Evolutionary conservation across 116 monocot species (phyloP), one percentile per base, ranked within the genome.

Genomic region (Trichopus zeylanicus): DNA sequence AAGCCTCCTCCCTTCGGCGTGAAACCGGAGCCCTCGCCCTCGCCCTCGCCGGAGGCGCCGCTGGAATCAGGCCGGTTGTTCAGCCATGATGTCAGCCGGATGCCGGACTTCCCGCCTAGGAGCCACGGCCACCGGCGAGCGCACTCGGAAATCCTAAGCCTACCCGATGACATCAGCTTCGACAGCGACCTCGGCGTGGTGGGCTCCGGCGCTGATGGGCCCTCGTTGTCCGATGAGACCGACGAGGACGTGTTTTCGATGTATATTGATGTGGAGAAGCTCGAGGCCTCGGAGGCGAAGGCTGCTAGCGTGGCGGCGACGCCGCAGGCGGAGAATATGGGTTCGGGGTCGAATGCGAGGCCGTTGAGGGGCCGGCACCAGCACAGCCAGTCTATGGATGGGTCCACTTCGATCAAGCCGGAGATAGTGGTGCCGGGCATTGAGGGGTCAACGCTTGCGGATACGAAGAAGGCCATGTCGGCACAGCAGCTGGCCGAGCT

Each of bases 141-240:
- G 9, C 91, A 84, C 16, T 97, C 97, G 11, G 97, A 97, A 84
- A 87, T 97, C 67, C 72, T 91, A 33, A 68, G 79, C 65, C 87
- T 97, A 55, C 97, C 97, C 2, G 97, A 97, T 42, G 91, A 97
- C 63, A 72, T 97, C 21, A 72, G 46, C 52, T 88, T 93, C 21
- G 92, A 85, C 49, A 79, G 70, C 24, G 89, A 94, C 54, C 85
- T 85, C 9, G 85, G 89, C 1, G 64, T 89, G 7, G 77, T 84
- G 12, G 86, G 76, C 0, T 28, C 49, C 29, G 55, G 56, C 25
- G 42, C 31, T 28, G 92, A 79, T 20, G 75, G 77, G 1, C 89
- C 85, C 0, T 75, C 75, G 18, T 38, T 80, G 22, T 83, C 83
- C 0, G 86, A 83, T 20, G 89, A 86, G 54, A 75, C 69, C 16